Evolutionary conservation across 371 early-diverging fungal genomes (phyloP).

Genomic region (Actinomortierella ambigua): DNA sequence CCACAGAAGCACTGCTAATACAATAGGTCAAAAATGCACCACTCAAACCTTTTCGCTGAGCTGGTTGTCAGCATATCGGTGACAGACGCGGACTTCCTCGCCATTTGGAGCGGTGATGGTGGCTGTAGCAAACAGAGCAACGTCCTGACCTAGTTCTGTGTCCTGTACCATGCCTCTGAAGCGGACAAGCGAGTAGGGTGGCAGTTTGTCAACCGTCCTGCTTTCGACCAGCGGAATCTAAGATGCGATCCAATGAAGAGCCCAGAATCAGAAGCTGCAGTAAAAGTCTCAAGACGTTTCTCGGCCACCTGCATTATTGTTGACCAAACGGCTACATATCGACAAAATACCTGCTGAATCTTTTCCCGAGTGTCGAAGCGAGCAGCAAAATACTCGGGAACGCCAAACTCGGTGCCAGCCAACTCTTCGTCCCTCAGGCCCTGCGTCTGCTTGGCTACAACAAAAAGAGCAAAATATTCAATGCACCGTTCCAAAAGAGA

Average conservation of each 20-base stretch:
- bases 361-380: constrained; percentile 40
- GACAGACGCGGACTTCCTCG: constrained; percentile 40
- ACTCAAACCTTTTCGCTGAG: constrained; percentile 11
- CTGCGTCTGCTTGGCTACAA: too few species aligned
- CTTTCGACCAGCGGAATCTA: constrained; percentile 60
- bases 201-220: constrained; percentile 44
- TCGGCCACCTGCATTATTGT: too few species aligned
- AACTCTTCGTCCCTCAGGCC: too few species aligned
- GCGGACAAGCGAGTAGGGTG: constrained; percentile 58
- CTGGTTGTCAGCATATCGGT: constrained; percentile 44
- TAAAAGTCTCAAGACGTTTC: too few species aligned
- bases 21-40: neutral
- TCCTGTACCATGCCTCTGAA: constrained; percentile 76
- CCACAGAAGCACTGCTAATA: too few species aligned
- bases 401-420: constrained; percentile 29
- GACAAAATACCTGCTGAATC: constrained; percentile 22
- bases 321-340: too few species aligned
- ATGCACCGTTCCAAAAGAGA: too few species aligned
- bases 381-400: constrained; percentile 27
- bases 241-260: too few species aligned
- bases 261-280: neutral
- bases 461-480: too few species aligned
- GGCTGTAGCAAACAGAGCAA: constrained; percentile 50
- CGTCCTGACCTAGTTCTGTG: constrained; percentile 66
- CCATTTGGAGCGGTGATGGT: constrained; percentile 20